phyloP scores from a whole-genome alignment of 805 yeast species.

The Kodamaea sagamina region DNA sequence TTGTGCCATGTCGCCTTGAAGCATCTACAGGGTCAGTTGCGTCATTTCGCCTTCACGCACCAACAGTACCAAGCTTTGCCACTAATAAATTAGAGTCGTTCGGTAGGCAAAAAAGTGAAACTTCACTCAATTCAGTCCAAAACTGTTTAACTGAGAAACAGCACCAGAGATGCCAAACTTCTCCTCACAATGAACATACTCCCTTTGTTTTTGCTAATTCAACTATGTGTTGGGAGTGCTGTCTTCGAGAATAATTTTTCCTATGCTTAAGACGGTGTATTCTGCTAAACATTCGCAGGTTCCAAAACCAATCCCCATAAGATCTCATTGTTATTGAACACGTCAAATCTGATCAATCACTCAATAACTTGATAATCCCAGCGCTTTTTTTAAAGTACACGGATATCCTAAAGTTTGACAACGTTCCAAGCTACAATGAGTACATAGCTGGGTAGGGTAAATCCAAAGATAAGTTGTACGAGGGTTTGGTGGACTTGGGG shows the following conservation, averaged over 20 bases:
- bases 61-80: too few species aligned
- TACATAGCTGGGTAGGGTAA: slow-evolving; percentile 14
- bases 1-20: too few species aligned
- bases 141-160: too few species aligned
- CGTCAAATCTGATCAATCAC: slow-evolving; percentile 11
- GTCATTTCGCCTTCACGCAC: too few species aligned
- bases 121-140: too few species aligned
- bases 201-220: too few species aligned
- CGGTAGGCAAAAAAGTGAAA: too few species aligned
- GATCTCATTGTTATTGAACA: slow-evolving; percentile 15
- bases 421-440: slow-evolving; percentile 20
- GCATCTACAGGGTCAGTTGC: too few species aligned
- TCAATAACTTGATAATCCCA: slow-evolving; percentile 22
- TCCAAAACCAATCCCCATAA: slow-evolving; percentile 1
- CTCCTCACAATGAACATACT: too few species aligned
- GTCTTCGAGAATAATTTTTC: neutral
- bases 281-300: neutral
- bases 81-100: too few species aligned
- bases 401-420: slow-evolving; percentile 23
- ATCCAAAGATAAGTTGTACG: slow-evolving; percentile 13
- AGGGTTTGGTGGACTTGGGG: slow-evolving; percentile 17
- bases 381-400: slow-evolving; percentile 26
- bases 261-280: neutral
- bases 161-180: too few species aligned
- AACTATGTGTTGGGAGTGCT: neutral